These are phyloP conservation scores for Priceomyces melissophilus DNA, from an alignment of 805 yeast species.

Conservation along the genomic window DNA sequence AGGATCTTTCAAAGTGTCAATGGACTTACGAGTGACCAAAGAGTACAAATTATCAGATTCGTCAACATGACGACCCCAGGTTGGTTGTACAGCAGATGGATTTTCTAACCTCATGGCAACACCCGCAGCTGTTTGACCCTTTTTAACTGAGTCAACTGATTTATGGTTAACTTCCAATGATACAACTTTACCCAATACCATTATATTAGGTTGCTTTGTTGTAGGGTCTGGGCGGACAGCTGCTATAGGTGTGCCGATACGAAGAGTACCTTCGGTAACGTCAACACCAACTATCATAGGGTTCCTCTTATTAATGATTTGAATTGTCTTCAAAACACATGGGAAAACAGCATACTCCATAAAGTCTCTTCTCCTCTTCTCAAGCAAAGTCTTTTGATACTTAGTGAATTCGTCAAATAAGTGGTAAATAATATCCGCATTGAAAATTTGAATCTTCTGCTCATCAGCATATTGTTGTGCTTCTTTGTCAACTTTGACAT, in stretches of 20 bases:
- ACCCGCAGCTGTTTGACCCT: conserved; percentile 96
- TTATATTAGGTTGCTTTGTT: conserved; percentile 67
- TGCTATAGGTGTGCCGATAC: conserved; percentile 93
- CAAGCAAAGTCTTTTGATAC: conserved; percentile 84
- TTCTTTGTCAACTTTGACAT: conserved; percentile 94
- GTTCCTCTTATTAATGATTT: conserved; percentile 95
- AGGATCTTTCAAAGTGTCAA: conserved; percentile 96
- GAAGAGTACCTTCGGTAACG: conserved; percentile 83
- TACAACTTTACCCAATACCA: conserved; percentile 81
- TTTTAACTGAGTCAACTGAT: conserved; percentile 72
- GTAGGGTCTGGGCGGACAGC: conserved; percentile 87
- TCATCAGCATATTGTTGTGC: conserved; percentile 98
- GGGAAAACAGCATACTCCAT: conserved; percentile 91
- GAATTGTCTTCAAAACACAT: conserved; percentile 89
- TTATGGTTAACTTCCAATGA: conserved; percentile 97
- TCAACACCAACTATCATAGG: conserved; percentile 99
- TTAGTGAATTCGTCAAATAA: conserved; percentile 92
- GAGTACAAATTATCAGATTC: conserved; percentile 90
- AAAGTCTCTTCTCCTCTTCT: conserved; percentile 85
- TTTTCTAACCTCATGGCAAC: conserved; percentile 97
- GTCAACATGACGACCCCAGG: conserved; percentile 99
- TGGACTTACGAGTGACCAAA: conserved; percentile 82
- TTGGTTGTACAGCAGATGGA: conserved; percentile 89
- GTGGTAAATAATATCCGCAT: conserved; percentile 95
- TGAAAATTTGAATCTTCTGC: conserved; percentile 86